These are phyloP conservation scores for Yarrowia keelungensis DNA, from an alignment of 805 yeast species.

Conservation along the genomic window DNA sequence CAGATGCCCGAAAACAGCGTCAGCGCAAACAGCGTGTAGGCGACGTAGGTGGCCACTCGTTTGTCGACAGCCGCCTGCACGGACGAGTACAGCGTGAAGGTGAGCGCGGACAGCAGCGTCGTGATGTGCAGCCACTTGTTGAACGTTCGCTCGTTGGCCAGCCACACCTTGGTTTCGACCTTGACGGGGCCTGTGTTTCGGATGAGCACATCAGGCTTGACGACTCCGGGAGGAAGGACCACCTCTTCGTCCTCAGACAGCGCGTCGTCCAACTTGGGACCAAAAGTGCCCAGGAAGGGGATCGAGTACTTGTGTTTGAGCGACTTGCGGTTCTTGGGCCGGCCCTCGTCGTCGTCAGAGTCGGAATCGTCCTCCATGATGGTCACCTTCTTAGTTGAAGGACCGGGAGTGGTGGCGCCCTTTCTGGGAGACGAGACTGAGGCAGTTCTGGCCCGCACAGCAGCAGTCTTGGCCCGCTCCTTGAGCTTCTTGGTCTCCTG, in stretches of 20 bases:
- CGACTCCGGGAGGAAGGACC: slow-evolving; percentile 86
- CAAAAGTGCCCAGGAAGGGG: slow-evolving; percentile 51
- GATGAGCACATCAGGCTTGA: slow-evolving; percentile 76
- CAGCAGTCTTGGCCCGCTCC: slow-evolving; percentile 29
- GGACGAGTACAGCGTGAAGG: slow-evolving; percentile 83
- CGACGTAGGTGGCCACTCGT: slow-evolving; percentile 66
- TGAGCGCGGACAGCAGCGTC: slow-evolving; percentile 79
- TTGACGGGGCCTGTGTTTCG: slow-evolving; percentile 91
- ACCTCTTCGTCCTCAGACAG: slow-evolving; percentile 82
- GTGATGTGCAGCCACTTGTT: slow-evolving; percentile 94
- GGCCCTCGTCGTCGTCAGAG: slow-evolving; percentile 35
- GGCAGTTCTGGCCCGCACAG: slow-evolving; percentile 33
- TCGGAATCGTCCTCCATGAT: slow-evolving; percentile 43
- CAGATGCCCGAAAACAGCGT: slow-evolving; percentile 85
- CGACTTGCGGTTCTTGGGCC: slow-evolving; percentile 22
- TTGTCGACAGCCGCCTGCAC: slow-evolving; percentile 67
- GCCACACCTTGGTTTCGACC: slow-evolving; percentile 97
- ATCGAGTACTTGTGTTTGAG: slow-evolving; percentile 39
- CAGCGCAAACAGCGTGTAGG: slow-evolving; percentile 79
- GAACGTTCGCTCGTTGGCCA: slow-evolving; percentile 97
- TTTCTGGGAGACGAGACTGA: slow-evolving; percentile 37
- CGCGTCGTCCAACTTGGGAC: slow-evolving; percentile 44
- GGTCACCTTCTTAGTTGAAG: slow-evolving; percentile 46
- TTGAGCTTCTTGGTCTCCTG: slow-evolving; percentile 60
- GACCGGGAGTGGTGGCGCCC: slow-evolving; percentile 5